These are phyloP conservation scores for Phycomyces blakesleeanus DNA, from an alignment of 192 early-diverging fungal species.

Conservation along the genomic window DNA sequence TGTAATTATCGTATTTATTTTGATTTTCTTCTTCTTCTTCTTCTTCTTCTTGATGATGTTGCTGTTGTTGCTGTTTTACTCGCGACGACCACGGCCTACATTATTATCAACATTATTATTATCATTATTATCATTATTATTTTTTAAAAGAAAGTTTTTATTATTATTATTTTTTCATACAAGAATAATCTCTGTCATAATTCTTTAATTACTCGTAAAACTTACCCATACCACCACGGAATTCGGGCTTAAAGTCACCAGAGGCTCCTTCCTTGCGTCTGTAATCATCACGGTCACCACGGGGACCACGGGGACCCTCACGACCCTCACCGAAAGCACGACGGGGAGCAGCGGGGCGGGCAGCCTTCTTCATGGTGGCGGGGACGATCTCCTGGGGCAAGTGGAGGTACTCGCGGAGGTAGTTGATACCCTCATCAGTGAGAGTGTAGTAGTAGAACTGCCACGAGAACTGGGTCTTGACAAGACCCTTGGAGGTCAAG, in stretches of 20 bases:
- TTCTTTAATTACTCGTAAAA: not conserved
- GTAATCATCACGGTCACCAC: slow-evolving; percentile 84
- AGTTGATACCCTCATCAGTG: slow-evolving; percentile 96
- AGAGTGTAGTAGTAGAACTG: slow-evolving; percentile 99
- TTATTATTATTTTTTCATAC: not conserved
- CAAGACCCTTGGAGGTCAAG: slow-evolving; percentile 87
- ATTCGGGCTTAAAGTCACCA: slow-evolving; percentile 95
- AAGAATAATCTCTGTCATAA: not conserved
- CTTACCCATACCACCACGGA: slow-evolving; percentile 70
- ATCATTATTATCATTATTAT: too few relatives aligned
- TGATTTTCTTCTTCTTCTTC: not conserved
- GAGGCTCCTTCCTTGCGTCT: slow-evolving; percentile 87
- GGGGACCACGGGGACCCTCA: slow-evolving; percentile 48
- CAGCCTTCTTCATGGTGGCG: slow-evolving; percentile 94
- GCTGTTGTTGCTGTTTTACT: slow-evolving; percentile 13
- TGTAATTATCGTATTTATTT: not conserved
- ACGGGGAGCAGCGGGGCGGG: slow-evolving; percentile 62
- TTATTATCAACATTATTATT: slow-evolving; percentile 22
- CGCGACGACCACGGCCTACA: slow-evolving; percentile 57
- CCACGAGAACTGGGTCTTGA: slow-evolving; percentile 99
- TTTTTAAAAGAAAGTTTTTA: not conserved
- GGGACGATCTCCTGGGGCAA: slow-evolving; percentile 96
- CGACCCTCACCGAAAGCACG: slow-evolving; percentile 62
- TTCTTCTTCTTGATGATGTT: not conserved
- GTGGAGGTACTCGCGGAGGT: slow-evolving; percentile 95